Evolutionary conservation across 768 basidiomycete genomes (phyloP), one percentile per base, ranked within the genome.

Genomic region (Tricholoma terreum): DNA sequence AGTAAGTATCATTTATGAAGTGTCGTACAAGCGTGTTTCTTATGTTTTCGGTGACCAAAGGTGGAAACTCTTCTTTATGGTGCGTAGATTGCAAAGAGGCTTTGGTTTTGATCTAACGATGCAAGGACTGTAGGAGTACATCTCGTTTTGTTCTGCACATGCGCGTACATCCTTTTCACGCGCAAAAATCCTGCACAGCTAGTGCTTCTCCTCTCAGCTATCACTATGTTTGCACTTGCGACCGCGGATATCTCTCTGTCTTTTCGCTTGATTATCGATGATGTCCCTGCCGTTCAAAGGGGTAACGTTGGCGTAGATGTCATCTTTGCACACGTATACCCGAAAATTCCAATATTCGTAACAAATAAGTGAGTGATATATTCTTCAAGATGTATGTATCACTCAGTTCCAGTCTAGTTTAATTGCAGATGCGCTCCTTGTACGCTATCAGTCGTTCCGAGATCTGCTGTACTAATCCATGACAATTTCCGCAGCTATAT

Each of bases 211-310:
- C 15, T 68, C 27, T 68, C 66, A 40, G 69, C 73, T 36, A 53
- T 69, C n/a, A 36, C 65, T 49, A 77, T 77, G 74, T 76, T 75
- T 56, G 50, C 61, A 0, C 62, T 76, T 33, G 71, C 76, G 12
- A 69, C 72, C 0, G 65, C 69, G 12, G 71, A 75, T 40, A 71
- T 75, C 7, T 58, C 61, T 3, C 67, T 75, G 50, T 75, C 73
- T 10, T 69, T 67, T 22, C 64, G 68, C 43, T 62, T 75, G 50
- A 62, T 73, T 42, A 67, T 75, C 24, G 57, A 46, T 5, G 59
- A 61, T 30, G 19, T 60, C 1, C 60, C 57, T 5, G 57, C 57
- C 10, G 51, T 57, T 19, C 58, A 58, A 36, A 65, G 62, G 46
- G 51, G 40, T 6, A 27, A 14, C n/a, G 14, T 17, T 3, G 17